phyloP scores from a whole-genome alignment of 371 early-diverging fungal genomes.

The Rhizopus microsporus region DNA sequence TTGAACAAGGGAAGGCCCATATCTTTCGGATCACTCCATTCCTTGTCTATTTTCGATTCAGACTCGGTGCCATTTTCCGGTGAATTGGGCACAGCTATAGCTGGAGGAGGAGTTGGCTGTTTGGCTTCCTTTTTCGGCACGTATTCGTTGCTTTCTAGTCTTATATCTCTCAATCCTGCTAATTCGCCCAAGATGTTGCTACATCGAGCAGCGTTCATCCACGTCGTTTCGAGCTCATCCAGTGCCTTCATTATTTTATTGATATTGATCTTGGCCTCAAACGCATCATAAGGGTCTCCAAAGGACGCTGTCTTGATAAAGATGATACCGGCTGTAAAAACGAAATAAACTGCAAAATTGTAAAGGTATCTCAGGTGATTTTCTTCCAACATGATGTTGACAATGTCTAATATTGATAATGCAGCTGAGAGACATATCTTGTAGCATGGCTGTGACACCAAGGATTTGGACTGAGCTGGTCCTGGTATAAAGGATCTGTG shows the following conservation, averaged over 20 bases:
- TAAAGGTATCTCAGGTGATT: slow-evolving; percentile 32
- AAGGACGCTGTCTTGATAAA: slow-evolving; percentile 45
- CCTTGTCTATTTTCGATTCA: background rate
- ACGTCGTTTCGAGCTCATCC: slow-evolving; percentile 38
- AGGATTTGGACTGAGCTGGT: slow-evolving; percentile 20
- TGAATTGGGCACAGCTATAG: slow-evolving; percentile 29
- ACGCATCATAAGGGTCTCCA: slow-evolving; percentile 22
- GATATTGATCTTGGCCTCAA: slow-evolving; percentile 42
- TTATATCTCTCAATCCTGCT: slow-evolving; percentile 44
- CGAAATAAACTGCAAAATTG: slow-evolving; percentile 38
- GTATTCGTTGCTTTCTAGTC: slow-evolving; percentile 21
- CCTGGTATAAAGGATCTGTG: slow-evolving; percentile 49
- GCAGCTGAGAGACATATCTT: slow-evolving; percentile 53
- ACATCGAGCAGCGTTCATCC: slow-evolving; percentile 38
- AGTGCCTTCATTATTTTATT: slow-evolving; percentile 38
- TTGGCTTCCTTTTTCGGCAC: slow-evolving; percentile 13
- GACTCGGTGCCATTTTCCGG: slow-evolving; percentile 5
- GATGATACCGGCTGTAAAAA: slow-evolving; percentile 48
- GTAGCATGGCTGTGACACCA: slow-evolving; percentile 39
- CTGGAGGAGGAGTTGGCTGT: slow-evolving; percentile 21
- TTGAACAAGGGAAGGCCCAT: background rate
- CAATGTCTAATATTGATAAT: slow-evolving; percentile 48
- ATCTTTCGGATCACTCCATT: too few species aligned
- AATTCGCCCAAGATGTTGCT: slow-evolving; percentile 48
- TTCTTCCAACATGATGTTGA: slow-evolving; percentile 39